Base-by-base conservation (phyloP, 345 rosid species). In the Carallia brachiata region DNA sequence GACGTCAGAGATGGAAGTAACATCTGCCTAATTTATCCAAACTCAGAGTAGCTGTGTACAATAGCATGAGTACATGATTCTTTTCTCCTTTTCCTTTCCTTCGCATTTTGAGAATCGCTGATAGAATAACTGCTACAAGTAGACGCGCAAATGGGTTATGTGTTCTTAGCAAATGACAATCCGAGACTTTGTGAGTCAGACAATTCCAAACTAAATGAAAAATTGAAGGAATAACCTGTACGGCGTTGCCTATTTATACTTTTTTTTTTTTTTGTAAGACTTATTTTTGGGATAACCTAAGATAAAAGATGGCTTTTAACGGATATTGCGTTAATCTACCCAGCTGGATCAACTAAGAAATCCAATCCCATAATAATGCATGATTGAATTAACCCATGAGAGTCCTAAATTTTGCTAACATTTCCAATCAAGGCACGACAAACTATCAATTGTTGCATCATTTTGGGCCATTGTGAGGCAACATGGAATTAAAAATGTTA, bases 1-100 rank as follows among this genome's bases (percentile, higher is more conserved):
- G 89, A 74, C 81, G 77, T 5, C 86, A 81, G 61, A 82, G 79
- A 75, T 71, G 59, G 77, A 73, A 75, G 79, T 82, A 78, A 53
- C 37, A 65, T 69, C 62, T 7, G 34, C 67, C 13, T 7, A 7
- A 23, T 19, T 3, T 37, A 6, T 17, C 15, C 10, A 9, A 18
- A 36, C 18, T 23, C 12, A 0, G 32, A 53, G 40, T 16, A 55
- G 50, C 6, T 5, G 27, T 55, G 72, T 61, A 79, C 64, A 67
- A 67, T 63, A 73, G 73, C 48, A 63, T 7, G 50, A 44, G 16
- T 12, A 23, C 13, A 55, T 36, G 58, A 73, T 73, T 81, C 76
- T 70, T 85, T 78, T 36, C 1, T 19, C 57, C 61, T 39, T 27
- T n/a, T 17, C 6, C 2, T 7, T 10, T 16, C 6, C 19, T 37